A percentile compares a stretch with the other conserved stretches of the same genome.
Conservation (phyloP, 2,329 filamentous ascomycete species). For the Aspergillus bombycis region DNA sequence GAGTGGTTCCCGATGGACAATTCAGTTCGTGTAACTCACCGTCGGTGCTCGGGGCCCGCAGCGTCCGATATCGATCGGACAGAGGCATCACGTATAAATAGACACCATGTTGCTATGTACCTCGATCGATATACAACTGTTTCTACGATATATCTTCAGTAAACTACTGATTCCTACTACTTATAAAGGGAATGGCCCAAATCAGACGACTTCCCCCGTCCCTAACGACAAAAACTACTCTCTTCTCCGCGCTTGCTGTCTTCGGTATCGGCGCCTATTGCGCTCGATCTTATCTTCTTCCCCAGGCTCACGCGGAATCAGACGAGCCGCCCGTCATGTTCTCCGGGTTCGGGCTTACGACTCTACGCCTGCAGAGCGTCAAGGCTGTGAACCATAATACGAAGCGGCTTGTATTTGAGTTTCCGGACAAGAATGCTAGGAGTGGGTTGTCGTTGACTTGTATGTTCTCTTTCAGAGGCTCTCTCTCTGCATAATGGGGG, state of each 20-base stretch:
- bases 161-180: no score
- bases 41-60: background rate
- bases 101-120: background rate
- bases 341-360: background rate
- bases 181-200: background rate
- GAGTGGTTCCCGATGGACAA: background rate
- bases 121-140: no score
- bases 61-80: background rate
- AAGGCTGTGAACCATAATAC: constrained; percentile 63
- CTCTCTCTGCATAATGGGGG: no score
- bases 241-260: background rate
- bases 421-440: constrained; percentile 51
- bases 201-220: background rate
- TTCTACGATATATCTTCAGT: background rate
- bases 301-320: background rate
- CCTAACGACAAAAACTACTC: background rate
- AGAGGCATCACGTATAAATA: background rate
- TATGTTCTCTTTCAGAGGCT: constrained; percentile 27
- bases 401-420: constrained; percentile 59
- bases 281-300: background rate
- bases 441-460: constrained; percentile 58
- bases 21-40: background rate
- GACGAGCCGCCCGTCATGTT: background rate
- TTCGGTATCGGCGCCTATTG: background rate
- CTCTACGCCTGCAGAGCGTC: constrained; percentile 54